Evolutionary conservation across 2,329 filamentous ascomycete genomes (phyloP).

Genomic region (Xylariaceae sp.): DNA sequence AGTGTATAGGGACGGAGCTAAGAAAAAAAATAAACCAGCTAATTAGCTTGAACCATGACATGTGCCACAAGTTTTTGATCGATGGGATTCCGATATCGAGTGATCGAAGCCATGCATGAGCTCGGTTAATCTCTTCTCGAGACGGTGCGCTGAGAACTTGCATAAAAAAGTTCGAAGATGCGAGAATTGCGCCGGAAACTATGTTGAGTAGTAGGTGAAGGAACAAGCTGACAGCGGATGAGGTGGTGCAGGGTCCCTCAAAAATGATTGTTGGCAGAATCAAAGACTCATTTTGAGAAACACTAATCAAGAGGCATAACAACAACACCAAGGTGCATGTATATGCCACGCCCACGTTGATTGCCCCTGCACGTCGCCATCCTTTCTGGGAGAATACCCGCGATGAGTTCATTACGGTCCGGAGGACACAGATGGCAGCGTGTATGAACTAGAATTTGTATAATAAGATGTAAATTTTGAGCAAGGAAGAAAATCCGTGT

Average conservation of each 20-base stretch:
- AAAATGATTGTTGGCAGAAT: not conserved
- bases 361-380: constrained; percentile 2
- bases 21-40: not conserved
- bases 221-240: not conserved
- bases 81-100: constrained; percentile 5
- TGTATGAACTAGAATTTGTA: not conserved
- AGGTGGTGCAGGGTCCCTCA: not conserved
- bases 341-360: not conserved
- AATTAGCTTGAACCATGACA: not conserved
- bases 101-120: not conserved
- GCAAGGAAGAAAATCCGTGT: not conserved
- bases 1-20: not conserved
- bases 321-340: not conserved
- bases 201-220: constrained; percentile 5
- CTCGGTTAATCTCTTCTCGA: not conserved
- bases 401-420: not conserved
- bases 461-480: too few relatives aligned
- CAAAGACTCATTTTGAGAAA: not conserved
- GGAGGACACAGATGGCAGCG: too few relatives aligned
- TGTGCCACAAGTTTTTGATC: not conserved
- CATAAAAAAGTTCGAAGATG: constrained; percentile 15
- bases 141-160: constrained; percentile 1
- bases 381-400: not conserved
- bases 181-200: not conserved
- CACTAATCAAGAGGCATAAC: not conserved